A percentile compares a stretch with the other conserved stretches of the same genome.
phyloP scores from a whole-genome alignment of 73 alveolate species.

The Stentor coeruleus region DNA sequence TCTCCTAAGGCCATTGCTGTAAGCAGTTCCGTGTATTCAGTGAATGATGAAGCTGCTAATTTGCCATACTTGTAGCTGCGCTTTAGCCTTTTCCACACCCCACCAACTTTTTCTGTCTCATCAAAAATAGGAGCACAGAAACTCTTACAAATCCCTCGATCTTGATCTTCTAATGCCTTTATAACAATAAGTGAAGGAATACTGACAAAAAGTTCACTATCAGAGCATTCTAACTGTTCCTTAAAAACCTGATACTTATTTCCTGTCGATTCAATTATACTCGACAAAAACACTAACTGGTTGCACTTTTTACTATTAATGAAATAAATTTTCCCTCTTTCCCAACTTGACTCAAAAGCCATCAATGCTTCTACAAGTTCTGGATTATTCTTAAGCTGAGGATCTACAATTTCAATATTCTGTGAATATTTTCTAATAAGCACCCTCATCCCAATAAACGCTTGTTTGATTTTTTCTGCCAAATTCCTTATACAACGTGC shows the following conservation, averaged over 20 bases:
- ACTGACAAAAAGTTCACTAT: conserved; percentile 62
- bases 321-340: conserved; percentile 72
- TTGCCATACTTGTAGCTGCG: no score
- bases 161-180: conserved; percentile 60
- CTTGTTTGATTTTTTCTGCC: conserved; percentile 68
- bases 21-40: no score
- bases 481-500: conserved; percentile 67
- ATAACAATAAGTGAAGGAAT: conserved; percentile 63
- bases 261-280: conserved; percentile 64
- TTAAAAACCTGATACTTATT: conserved; percentile 54
- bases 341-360: conserved; percentile 82
- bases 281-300: conserved; percentile 42
- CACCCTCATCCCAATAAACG: no score
- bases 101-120: no score
- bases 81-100: no score
- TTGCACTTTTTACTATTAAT: conserved; percentile 44
- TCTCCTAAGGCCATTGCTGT: no score
- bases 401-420: conserved; percentile 91
- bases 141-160: conserved; percentile 51
- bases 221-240: conserved; percentile 54
- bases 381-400: conserved; percentile 79
- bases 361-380: conserved; percentile 80
- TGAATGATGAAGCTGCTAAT: no score
- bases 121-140: conserved; percentile 62
- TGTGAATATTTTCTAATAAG: conserved; percentile 77